Base-by-base conservation (phyloP, 345 rosid genomes). In the Geranium brycei region DNA sequence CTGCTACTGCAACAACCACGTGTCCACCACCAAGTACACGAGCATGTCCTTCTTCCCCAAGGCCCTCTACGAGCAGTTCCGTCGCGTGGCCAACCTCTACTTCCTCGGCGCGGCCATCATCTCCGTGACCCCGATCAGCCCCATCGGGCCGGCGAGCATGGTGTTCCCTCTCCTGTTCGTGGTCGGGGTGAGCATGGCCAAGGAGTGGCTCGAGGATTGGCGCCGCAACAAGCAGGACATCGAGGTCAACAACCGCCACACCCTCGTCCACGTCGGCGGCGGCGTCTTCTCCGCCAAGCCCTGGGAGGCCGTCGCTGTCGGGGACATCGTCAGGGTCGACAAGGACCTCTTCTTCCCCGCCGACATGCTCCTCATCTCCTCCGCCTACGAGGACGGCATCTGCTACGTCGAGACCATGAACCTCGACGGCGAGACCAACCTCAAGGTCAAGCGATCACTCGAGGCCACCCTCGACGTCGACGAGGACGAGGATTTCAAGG, bases 201-300 rank as follows among this genome's bases (percentile, higher is more conserved):
- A 70, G 65, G 73, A 70, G 30, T 63, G 38, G 38, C 35, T 64
- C 18, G 73, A 70, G 61, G 73, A 70, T 53, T 70, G 69, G 69
- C 58, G 61, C 18, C 51, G 73, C 30, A 31, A 58, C 60, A 31
- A 17, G 59, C 64, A 65, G 58, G 73, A 70, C 8, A 32, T 58
- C 60, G 60, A 64, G 18, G 61, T 64, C 31, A 70, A 70, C 23
- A 17, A 35, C 18, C 38, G 64, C 12, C 17, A 58, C 17, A 62
- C 69, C 17, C 19, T 56, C 16, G 69, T 70, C 30, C 59, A 60
- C 51, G 19, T 55, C 14, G 69, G 63, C 4, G 64, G 64, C 60
- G 68, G 68, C 51, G 56, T 10, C 19, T 70, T 70, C 28, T 53
- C 28, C 17, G 10, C 51, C 17, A 64, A 53, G 55, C 17, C 47